A percentile compares a stretch with the other conserved stretches of the same genome.
phyloP scores from a whole-genome alignment of 2,329 filamentous ascomycete species.

The Rutstroemia sp. region DNA sequence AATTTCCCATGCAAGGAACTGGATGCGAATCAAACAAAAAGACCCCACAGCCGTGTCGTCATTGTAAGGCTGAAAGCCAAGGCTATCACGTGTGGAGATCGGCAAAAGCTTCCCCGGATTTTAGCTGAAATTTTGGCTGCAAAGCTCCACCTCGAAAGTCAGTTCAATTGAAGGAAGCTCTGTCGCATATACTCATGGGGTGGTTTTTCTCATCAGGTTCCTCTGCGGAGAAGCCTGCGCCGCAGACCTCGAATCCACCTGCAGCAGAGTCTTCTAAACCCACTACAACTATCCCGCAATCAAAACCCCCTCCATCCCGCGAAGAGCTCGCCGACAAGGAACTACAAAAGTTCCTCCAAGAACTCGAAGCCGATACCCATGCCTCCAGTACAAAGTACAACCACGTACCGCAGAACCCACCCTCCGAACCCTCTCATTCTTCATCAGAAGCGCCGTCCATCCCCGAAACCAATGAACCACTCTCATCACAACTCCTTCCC shows the following conservation, averaged over 20 bases:
- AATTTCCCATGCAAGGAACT: not conserved
- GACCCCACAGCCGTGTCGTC: conserved; percentile 11
- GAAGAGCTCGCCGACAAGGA: conserved; percentile 29
- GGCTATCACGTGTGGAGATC: conserved; percentile 2
- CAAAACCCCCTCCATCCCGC: conserved; percentile 12
- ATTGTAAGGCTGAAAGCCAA: conserved; percentile 11
- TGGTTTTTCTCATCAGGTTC: conserved; percentile 48
- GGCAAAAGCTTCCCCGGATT: conserved; percentile 4
- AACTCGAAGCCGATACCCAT: conserved; percentile 25
- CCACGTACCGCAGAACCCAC: conserved; percentile 18
- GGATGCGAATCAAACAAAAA: not conserved
- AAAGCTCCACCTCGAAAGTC: conserved; percentile 7
- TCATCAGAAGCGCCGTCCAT: conserved; percentile 4
- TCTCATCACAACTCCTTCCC: conserved; percentile 67
- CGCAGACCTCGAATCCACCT: not conserved
- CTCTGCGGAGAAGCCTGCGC: conserved; percentile 11
- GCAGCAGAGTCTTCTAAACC: conserved; percentile 11
- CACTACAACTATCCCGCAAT: conserved; percentile 11
- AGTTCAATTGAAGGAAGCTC: conserved; percentile 10
- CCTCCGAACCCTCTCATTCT: conserved; percentile 10
- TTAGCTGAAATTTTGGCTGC: not conserved
- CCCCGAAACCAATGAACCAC: conserved; percentile 28
- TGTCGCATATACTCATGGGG: conserved; percentile 37
- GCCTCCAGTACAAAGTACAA: conserved; percentile 24
- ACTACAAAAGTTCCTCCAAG: conserved; percentile 28